A percentile compares a stretch with the other conserved stretches of the same genome.
These are phyloP conservation scores for Jamesozyma gamospora DNA, from an alignment of 805 yeast species.

Conservation along the genomic window DNA sequence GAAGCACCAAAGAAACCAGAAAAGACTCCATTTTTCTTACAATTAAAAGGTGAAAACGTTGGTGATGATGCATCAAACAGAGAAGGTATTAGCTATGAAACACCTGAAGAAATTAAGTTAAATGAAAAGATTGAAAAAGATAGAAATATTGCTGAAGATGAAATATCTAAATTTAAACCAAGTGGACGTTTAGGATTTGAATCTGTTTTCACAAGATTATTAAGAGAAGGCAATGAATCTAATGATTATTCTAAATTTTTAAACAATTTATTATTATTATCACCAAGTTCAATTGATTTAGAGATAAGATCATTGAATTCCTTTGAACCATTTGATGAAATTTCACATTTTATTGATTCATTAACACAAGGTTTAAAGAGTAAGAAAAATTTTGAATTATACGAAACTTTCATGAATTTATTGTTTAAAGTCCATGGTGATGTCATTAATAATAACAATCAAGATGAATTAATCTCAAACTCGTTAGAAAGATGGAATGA, in stretches of 20 bases:
- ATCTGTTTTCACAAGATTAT: conserved; percentile 56
- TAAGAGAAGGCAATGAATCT: conserved; percentile 42
- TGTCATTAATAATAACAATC: conserved; percentile 39
- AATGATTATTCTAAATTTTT: conserved; percentile 44
- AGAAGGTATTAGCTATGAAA: conserved; percentile 27
- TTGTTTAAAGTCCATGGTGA: conserved; percentile 77
- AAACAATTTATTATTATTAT: conserved; percentile 41
- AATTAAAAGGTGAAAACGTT: conserved; percentile 52
- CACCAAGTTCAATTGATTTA: conserved; percentile 74
- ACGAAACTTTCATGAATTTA: conserved; percentile 71
- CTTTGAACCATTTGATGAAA: conserved; percentile 57
- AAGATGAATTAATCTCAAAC: conserved; percentile 32
- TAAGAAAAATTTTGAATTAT: conserved; percentile 61
- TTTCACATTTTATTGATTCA: conserved; percentile 57
- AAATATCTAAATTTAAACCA: conserved; percentile 20
- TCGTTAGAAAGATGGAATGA: conserved; percentile 43
- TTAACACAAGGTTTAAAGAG: conserved; percentile 46
- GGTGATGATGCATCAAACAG: conserved; percentile 54
- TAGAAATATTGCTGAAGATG: conserved; percentile 22
- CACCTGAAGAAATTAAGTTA: conserved; percentile 10
- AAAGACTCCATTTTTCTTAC: conserved; percentile 72
- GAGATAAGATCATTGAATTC: conserved; percentile 75
- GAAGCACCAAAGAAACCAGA: conserved; percentile 83
- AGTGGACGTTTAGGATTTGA: conserved; percentile 44
- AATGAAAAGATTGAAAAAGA: conserved; percentile 12